Percentiles rank a stretch among this genome's conserved stretches.
These are phyloP conservation scores for Saccharomycopsis capsularis DNA, from an alignment of 805 yeast species.

Conservation along the genomic window DNA sequence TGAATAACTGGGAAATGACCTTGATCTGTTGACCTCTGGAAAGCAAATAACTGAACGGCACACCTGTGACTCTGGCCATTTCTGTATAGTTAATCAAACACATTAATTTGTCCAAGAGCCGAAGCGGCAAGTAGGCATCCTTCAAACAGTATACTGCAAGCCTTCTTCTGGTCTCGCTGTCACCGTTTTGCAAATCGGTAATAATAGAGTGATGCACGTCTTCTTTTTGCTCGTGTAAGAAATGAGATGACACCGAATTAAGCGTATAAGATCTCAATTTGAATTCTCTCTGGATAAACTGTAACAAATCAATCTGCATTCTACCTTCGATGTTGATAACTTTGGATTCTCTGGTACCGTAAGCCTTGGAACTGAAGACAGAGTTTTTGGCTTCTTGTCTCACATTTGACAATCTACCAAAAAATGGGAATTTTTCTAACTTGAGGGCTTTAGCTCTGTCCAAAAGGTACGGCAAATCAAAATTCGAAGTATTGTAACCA, in stretches of 20 bases:
- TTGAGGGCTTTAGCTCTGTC: slow-evolving; percentile 77
- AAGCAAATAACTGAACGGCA: slow-evolving; percentile 84
- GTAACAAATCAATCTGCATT: slow-evolving; percentile 87
- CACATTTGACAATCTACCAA: slow-evolving; percentile 64
- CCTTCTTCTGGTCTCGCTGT: slow-evolving; percentile 85
- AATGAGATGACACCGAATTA: slow-evolving; percentile 92
- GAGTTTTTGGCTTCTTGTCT: slow-evolving; percentile 77
- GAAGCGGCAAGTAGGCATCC: slow-evolving; percentile 87
- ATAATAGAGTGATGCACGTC: slow-evolving; percentile 97
- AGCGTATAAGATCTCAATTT: slow-evolving; percentile 90
- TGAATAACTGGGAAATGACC: slow-evolving; percentile 88
- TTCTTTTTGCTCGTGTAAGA: slow-evolving; percentile 91
- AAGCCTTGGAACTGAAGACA: slow-evolving; percentile 87
- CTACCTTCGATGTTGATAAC: slow-evolving; percentile 92
- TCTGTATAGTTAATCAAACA: slow-evolving; percentile 95
- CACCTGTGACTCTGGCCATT: slow-evolving; percentile 99
- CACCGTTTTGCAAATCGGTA: slow-evolving; percentile 90
- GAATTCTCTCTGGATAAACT: slow-evolving; percentile 89
- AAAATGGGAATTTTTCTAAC: slow-evolving; percentile 67
- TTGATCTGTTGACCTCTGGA: slow-evolving; percentile 97
- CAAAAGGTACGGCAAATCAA: slow-evolving; percentile 87
- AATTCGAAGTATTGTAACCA: slow-evolving; percentile 92
- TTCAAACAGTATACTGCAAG: slow-evolving; percentile 95
- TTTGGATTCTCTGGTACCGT: slow-evolving; percentile 91
- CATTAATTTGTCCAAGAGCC: slow-evolving; percentile 89